Percentiles rank a stretch among this genome's conserved stretches.
phyloP scores from a whole-genome alignment of 805 yeast genomes.

The Kazachstania martiniae region DNA sequence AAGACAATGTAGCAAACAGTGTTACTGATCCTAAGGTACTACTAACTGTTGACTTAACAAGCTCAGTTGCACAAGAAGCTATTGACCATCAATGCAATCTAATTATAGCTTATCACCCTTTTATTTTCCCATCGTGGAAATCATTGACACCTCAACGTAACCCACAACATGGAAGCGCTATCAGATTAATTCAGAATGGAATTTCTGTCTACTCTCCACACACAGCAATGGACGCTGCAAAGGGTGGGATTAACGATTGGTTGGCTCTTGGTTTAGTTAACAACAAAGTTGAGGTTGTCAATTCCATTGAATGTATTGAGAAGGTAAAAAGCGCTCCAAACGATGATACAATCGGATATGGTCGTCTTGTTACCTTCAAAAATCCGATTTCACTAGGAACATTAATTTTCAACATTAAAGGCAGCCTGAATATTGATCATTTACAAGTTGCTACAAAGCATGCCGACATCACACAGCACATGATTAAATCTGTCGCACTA shows the following conservation, averaged over 20 bases:
- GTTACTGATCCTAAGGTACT: conserved; percentile 30
- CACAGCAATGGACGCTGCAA: conserved; percentile 89
- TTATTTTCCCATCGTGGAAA: conserved; percentile 83
- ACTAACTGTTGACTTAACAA: conserved; percentile 78
- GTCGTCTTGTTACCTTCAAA: conserved; percentile 49
- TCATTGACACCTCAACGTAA: conserved; percentile 46
- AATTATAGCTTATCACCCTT: conserved; percentile 87
- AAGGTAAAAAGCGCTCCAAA: conserved; percentile 12
- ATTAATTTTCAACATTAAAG: conserved; percentile 44
- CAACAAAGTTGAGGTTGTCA: conserved; percentile 8
- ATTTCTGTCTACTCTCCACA: conserved; percentile 91
- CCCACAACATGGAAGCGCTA: conserved; percentile 73
- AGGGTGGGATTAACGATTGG: conserved; percentile 94
- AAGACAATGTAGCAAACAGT: conserved; percentile 9
- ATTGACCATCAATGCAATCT: conserved; percentile 41
- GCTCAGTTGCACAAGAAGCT: conserved; percentile 79
- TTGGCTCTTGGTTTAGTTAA: conserved; percentile 50
- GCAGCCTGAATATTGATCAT: conserved; percentile 37
- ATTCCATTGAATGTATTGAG: conserved; percentile 17
- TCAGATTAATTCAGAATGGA: conserved; percentile 63
- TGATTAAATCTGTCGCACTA: conserved; percentile 53
- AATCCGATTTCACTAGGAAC: conserved; percentile 33
- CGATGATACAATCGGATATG: conserved; percentile 58
- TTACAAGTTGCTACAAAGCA: conserved; percentile 49
- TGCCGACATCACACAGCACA: conserved; percentile 14